Base-by-base conservation (phyloP, 176 grass and related monocot genomes). In the Typha latifolia region DNA sequence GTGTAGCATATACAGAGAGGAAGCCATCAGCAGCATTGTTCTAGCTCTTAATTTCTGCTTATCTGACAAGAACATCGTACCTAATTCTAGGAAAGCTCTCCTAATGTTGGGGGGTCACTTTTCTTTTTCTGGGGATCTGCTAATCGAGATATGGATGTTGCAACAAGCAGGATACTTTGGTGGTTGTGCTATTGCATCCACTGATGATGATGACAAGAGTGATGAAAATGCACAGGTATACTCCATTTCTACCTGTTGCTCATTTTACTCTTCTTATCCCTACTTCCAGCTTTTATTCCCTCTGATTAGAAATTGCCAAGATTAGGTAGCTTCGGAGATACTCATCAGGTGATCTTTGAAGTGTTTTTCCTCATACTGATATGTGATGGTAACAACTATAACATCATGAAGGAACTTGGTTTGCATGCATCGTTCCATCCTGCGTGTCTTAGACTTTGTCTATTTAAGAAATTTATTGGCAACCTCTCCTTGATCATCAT, bases 21-120 rank as follows among this genome's bases (percentile, higher is more conserved):
- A 75, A 66, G 77, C 74, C 12, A 18, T 50, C 14, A 52, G 56
- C 61, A 29, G 4, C 67, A 78, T 91, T 23, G 78, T 67, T 1
- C 57, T 69, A 24, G 76, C 80, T 43, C 67, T 86, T 1, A 72
- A 76, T 22, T 49, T 50, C 61, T 84, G 74, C 64, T 31, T 75
- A 49, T 73, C 73, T 6, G 88, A 91, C 1, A 61, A 73, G 13
- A 83, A 66, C 3, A 70, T 12, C 11, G 56, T 78, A 31, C 32
- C 74, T 1, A 70, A 62, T 68, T 72, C 74, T 19, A 43, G 74
- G 67, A 81, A 37, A 69, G 81, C 84, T 56, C 67, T 91, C 24
- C 88, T 86, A 23, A 6, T 91, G 71, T 6, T 86, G 64, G 80
- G 78, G n/a, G 84, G 88, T 4, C 61, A 76, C 5, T 86, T 91